Base-by-base conservation (phyloP, 2,329 filamentous ascomycete species). In the Pestalotiopsis sp. region DNA sequence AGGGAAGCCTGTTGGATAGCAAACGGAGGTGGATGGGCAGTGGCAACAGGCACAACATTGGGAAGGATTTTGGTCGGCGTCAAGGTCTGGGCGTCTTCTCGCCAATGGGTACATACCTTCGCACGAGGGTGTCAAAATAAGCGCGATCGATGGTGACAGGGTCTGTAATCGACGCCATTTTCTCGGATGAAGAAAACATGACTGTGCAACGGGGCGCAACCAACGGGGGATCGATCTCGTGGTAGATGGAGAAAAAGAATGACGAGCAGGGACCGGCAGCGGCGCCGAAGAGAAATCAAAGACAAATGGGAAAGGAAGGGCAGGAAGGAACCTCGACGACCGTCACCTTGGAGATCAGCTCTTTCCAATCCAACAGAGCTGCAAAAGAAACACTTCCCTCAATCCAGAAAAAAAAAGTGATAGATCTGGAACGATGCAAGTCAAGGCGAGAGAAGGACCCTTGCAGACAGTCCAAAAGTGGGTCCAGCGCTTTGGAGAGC, bases 101-200 rank as follows among this genome's bases (percentile, higher is more conserved):
- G 45, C 20, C 20, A 9, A n/a, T 7, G 17, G 45, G 45, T 52
- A 78, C 85, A 81, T 79, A 92, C 91, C 88, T 86, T 76, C 86
- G 84, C 66, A 90, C 75, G 61, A 92, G 81, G 68, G 88, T 87
- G 74, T 91, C 86, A 73, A 91, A 88, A 79, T 91, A 88, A 64
- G 80, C 78, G 74, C 85, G 88, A 71, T 88, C 87, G 71, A 91
- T 84, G 11, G 88, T 90, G 64, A 91, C 85, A 71, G 83, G 79
- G 52, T 70, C 66, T 61, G 62, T 41, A 31, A 70, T 68, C 59
- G 71, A 64, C 52, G 74, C 73, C 77, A 79, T 79, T n/a, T 66
- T 65, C 17, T n/a, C 45, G 17, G 17, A 23, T 65, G 45, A 20
- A 17, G 38, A 23, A 58, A 38, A 38, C 38, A 49, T 14, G 62